These are phyloP conservation scores for Hamigera avellanea DNA, from an alignment of 495 filamentous ascomycete species.

Conservation along the genomic window DNA sequence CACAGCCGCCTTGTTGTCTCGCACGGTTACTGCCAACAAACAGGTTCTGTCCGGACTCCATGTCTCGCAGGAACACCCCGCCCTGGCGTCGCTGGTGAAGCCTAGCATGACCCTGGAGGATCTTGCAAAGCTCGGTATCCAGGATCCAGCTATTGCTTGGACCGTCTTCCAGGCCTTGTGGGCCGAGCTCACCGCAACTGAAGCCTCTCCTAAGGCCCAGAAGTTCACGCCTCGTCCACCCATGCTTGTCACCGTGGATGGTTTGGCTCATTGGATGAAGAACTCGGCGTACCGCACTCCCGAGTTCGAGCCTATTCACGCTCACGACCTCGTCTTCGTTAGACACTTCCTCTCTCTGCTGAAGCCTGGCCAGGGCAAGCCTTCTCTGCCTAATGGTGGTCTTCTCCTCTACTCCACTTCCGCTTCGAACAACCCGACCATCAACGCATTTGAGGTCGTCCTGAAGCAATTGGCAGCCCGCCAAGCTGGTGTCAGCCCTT, in stretches of 20 bases:
- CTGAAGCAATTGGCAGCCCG: conserved; percentile 40
- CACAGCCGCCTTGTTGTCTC: conserved; percentile 55
- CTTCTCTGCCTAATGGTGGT: conserved; percentile 62
- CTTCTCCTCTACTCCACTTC: conserved; percentile 63
- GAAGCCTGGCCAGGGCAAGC: conserved; percentile 28
- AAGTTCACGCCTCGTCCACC: conserved; percentile 53
- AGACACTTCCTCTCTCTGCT: conserved; percentile 64
- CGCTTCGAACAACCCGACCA: conserved; percentile 48
- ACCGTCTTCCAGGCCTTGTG: conserved; percentile 72
- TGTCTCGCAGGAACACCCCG: conserved; percentile 48
- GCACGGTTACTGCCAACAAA: conserved; percentile 64
- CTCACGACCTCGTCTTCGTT: conserved; percentile 71
- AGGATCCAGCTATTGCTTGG: conserved; percentile 67
- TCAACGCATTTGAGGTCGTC: conserved; percentile 53
- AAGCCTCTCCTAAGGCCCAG: conserved; percentile 28
- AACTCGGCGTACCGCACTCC: conserved; percentile 59
- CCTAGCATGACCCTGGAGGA: conserved; percentile 51
- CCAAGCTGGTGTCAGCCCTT: conserved; percentile 21
- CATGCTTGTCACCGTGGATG: conserved; percentile 67
- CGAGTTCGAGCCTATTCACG: conserved; percentile 63
- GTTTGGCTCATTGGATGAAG: conserved; percentile 67
- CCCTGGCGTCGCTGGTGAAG: conserved; percentile 40
- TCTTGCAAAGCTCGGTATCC: conserved; percentile 56
- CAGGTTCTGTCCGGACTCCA: conserved; percentile 45
- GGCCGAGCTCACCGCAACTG: conserved; percentile 57